A percentile compares a stretch with the other conserved stretches of the same genome.
Evolutionary conservation across 306 rosid species (phyloP).

Genomic region (Datisca glomerata): DNA sequence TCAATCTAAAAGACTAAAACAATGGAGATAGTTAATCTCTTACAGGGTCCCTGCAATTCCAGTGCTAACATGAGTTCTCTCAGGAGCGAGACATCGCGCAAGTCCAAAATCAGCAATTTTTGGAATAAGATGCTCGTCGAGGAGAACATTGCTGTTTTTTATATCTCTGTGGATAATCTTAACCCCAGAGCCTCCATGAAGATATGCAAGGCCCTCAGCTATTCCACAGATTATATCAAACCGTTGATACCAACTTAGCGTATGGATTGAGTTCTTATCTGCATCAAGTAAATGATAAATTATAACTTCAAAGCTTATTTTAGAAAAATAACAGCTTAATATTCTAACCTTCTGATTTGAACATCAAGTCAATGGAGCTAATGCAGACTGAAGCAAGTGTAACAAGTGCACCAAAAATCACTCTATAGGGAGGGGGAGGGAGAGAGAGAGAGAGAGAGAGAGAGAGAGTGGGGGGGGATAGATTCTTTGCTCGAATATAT

Average conservation of each 20-base stretch:
- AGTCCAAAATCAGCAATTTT: conserved; percentile 68
- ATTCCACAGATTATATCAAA: conserved; percentile 43
- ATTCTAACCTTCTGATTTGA: no score
- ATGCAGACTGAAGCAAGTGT: no score
- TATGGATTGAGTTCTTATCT: conserved; percentile 20
- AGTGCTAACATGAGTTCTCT: conserved; percentile 39
- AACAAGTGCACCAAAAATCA: no score
- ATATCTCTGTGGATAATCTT: conserved; percentile 66
- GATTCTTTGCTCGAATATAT: no score
- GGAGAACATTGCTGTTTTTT: conserved; percentile 46
- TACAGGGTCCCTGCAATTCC: conserved; percentile 47
- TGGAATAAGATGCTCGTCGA: conserved; percentile 43
- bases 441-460: no score
- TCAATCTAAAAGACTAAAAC: no score
- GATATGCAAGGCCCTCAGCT: conserved; percentile 62
- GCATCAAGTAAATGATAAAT: conserved; percentile 5
- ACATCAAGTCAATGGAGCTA: no score
- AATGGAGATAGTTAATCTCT: conserved; percentile 17
- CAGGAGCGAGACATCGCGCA: conserved; percentile 24
- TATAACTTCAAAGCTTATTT: neutral
- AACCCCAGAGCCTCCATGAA: conserved; percentile 47
- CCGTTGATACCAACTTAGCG: conserved; percentile 43
- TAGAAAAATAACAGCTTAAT: no score
- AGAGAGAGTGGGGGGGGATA: no score
- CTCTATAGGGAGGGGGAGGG: no score